These are phyloP conservation scores for Gossypium aridum DNA, from an alignment of 441 rosid species.

Conservation along the genomic window DNA sequence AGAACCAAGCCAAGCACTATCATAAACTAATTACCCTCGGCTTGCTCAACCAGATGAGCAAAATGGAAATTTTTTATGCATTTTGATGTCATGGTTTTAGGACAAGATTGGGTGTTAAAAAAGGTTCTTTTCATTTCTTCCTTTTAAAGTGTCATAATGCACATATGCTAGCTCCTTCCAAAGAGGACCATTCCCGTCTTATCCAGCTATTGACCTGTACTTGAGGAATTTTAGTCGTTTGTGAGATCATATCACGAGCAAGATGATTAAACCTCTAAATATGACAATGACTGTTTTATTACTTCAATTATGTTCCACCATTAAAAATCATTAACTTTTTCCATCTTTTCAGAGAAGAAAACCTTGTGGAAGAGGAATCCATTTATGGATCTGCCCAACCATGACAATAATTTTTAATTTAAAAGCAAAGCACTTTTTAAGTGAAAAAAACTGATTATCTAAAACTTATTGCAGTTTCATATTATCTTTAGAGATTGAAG, in stretches of 20 bases:
- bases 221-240: background rate
- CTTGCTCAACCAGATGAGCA: background rate
- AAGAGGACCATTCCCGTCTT: background rate
- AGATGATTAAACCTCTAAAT: background rate
- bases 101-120: background rate
- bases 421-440: background rate
- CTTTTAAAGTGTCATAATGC: background rate
- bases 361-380: background rate
- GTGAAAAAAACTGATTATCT: background rate
- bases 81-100: background rate
- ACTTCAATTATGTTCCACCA: background rate
- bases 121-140: background rate
- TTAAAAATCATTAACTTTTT: background rate
- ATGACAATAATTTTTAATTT: background rate
- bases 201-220: background rate
- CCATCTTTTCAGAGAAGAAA: background rate
- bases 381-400: background rate
- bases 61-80: background rate
- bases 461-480: background rate
- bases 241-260: background rate
- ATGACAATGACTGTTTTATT: background rate
- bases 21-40: background rate
- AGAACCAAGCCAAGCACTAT: background rate
- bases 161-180: background rate
- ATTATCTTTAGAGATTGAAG: background rate